phyloP scores from a whole-genome alignment of 352 stramenopile species.

The Phytophthora sp. region DNA sequence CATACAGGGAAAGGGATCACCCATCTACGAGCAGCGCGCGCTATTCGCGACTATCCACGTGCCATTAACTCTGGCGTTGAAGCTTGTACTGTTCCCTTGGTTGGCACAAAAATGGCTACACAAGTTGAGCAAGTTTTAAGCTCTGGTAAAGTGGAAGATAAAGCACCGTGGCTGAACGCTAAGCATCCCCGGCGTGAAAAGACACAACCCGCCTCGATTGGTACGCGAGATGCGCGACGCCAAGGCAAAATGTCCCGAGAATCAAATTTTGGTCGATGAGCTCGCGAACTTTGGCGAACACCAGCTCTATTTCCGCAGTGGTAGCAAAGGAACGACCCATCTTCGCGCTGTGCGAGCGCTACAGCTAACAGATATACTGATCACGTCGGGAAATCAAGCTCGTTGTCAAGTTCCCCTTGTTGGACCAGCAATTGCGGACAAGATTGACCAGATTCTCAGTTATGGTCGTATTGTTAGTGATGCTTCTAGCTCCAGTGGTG shows the following conservation, averaged over 20 bases:
- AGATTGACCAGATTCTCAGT: constrained; percentile 9
- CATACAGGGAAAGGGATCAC: constrained; percentile 2
- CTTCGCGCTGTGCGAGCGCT: neutral
- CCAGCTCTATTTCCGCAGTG: constrained; percentile 2
- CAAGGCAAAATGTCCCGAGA: neutral
- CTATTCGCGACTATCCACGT: constrained; percentile 4
- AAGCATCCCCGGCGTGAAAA: neutral
- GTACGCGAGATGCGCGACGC: neutral
- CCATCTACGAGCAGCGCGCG: constrained; percentile 5
- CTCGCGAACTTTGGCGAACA: constrained; percentile 2
- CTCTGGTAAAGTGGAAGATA: neutral
- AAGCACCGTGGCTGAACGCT: neutral
- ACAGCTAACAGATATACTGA: neutral
- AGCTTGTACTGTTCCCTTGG: neutral
- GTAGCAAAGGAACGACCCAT: neutral
- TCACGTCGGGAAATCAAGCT: constrained; percentile 1
- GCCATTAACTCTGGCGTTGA: neutral
- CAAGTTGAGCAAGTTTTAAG: neutral
- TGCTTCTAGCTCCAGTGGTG: neutral
- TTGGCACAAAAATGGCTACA: neutral
- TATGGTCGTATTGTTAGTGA: constrained; percentile 3
- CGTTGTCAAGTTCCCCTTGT: neutral
- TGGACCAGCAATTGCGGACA: neutral
- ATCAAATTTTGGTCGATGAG: constrained; percentile 1
- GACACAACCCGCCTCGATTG: neutral